Conservation (phyloP, 176 grass and related monocot genomes). For the Bromus sterilis region DNA sequence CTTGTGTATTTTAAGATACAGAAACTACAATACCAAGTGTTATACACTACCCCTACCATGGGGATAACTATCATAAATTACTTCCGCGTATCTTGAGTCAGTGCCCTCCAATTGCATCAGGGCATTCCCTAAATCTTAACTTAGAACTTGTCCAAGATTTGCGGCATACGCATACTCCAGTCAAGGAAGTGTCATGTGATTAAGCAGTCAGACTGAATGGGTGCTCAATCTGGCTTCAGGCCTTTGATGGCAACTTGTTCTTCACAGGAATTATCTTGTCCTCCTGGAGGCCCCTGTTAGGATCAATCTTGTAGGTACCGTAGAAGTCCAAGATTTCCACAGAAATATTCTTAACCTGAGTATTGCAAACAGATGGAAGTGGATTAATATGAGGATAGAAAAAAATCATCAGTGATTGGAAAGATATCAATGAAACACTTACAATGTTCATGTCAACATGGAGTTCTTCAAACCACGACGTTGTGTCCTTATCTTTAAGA, state of each 20-base stretch:
- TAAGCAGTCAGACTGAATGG: neutral
- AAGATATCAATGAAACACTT: neutral
- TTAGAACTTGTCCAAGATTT: neutral
- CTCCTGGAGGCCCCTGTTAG: conserved; percentile 38
- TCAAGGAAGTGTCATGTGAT: neutral
- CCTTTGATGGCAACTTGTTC: conserved; percentile 61
- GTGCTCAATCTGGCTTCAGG: conserved; percentile 13
- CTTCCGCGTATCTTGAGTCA: neutral
- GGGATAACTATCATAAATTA: neutral
- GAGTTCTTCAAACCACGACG: conserved; percentile 84
- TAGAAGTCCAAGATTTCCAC: conserved; percentile 92
- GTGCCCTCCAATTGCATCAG: neutral
- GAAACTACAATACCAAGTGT: neutral
- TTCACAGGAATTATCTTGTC: conserved; percentile 71
- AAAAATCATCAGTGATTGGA: neutral
- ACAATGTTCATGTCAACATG: conserved; percentile 90
- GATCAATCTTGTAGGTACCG: conserved; percentile 67
- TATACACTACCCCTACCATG: neutral
- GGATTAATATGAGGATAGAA: neutral
- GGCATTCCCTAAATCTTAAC: neutral
- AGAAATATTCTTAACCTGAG: conserved; percentile 77
- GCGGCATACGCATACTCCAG: too few relatives aligned
- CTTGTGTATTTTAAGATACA: neutral
- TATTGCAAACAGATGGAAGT: neutral
- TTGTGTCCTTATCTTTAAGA: conserved; percentile 79